Evolutionary conservation across 495 filamentous ascomycete species (phyloP).

Genomic region (Penicillium subrubescens): DNA sequence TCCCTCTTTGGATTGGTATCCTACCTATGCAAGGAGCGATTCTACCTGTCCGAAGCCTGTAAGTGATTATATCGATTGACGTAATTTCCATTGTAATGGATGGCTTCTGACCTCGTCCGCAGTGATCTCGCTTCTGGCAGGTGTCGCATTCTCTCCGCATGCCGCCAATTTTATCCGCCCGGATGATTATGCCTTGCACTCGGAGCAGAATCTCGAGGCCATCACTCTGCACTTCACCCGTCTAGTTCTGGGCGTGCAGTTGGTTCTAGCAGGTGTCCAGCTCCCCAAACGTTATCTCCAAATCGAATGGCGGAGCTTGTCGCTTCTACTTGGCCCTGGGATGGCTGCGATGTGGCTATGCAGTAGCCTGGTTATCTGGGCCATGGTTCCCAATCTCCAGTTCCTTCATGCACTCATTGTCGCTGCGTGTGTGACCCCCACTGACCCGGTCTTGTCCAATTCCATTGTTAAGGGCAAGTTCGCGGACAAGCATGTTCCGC

Average conservation of each 20-base stretch:
- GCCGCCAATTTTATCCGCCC: slow-evolving; percentile 78
- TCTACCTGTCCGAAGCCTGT: slow-evolving; percentile 91
- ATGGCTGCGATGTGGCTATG: slow-evolving; percentile 91
- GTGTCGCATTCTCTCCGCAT: slow-evolving; percentile 75
- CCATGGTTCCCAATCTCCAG: slow-evolving; percentile 67
- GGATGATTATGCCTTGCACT: slow-evolving; percentile 71
- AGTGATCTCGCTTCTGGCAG: slow-evolving; percentile 85
- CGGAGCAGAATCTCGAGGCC: slow-evolving; percentile 56
- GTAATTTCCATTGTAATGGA: neutral
- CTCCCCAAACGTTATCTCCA: slow-evolving; percentile 84
- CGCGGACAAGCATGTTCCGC: slow-evolving; percentile 86
- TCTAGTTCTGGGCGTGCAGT: slow-evolving; percentile 87
- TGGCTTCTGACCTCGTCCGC: slow-evolving; percentile 6
- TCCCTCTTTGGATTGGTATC: slow-evolving; percentile 86
- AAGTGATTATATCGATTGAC: slow-evolving; percentile 33
- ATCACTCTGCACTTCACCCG: slow-evolving; percentile 84
- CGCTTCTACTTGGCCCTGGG: slow-evolving; percentile 77
- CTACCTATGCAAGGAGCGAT: slow-evolving; percentile 85
- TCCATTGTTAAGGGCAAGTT: slow-evolving; percentile 94
- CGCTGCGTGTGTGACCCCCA: slow-evolving; percentile 85
- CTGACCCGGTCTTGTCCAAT: slow-evolving; percentile 87
- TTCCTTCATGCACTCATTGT: slow-evolving; percentile 80
- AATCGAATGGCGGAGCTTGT: slow-evolving; percentile 78
- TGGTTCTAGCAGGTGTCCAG: slow-evolving; percentile 88
- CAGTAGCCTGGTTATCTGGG: slow-evolving; percentile 79